Base-by-base conservation (phyloP, 495 filamentous ascomycete genomes). In the Pyronema domesticum region DNA sequence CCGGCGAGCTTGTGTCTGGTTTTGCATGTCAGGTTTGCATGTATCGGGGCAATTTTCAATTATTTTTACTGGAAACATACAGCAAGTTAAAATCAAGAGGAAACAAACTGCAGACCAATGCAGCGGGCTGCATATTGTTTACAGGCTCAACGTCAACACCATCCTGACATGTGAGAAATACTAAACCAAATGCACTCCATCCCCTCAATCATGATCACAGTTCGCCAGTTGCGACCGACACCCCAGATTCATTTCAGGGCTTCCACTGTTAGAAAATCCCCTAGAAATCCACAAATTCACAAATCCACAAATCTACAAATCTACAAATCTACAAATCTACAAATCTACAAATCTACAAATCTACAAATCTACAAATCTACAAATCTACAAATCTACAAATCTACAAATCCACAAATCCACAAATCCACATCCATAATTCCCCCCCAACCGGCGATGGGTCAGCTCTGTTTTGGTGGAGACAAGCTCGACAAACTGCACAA, bases 171-270 rank as follows among this genome's bases (percentile, higher is more conserved):
- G 47, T 50, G 47, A 50, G 45, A 47, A 47, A 3, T n/a, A n/a
- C 19, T 50, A 50, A 50, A 4, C 47, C 23, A 1, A 30, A 30
- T 30, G 23, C 23, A 30, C 23, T 13, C 47, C 47, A 50, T n/a
- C 10, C 18, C 47, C 17, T 14, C 17, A 23, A 15, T 47, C 47
- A 34, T 50, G 47, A 19, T 10, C 19, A 13, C 10, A n/a, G 47
- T 50, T 36, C 47, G 47, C 47, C 30, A 50, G 47, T 11, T 36
- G 47, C 47, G 47, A 50, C 47, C 47, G 36, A 34, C 47, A 34
- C 47, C 23, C 47, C 47, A 50, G 13, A 15, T 7, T 50, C 47
- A 34, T 5, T 30, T 30, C 23, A 30, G 23, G 23, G 23, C 23
- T 30, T 30, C 47, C 23, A 50, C 11, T 13, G 9, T 3, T 35